phyloP scores from a whole-genome alignment of 75 land plant genomes.

The Sequoiadendron giganteum region DNA sequence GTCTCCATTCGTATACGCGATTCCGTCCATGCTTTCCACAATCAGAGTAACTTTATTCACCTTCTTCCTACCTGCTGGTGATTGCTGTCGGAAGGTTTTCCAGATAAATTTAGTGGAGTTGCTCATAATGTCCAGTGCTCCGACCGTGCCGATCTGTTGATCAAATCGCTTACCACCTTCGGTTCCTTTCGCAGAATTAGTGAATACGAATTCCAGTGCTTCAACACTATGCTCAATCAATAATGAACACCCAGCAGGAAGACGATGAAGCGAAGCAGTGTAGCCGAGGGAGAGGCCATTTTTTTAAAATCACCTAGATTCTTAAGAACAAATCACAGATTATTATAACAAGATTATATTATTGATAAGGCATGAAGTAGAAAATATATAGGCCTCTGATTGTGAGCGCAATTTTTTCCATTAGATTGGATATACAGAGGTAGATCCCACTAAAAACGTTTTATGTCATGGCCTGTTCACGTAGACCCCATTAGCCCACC shows the following conservation, averaged over 20 bases:
- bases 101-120: constrained; percentile 29
- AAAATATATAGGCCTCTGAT: no score
- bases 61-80: constrained; percentile 21
- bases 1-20: neutral
- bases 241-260: neutral
- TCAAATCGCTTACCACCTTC: constrained; percentile 26
- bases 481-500: no score
- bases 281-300: neutral
- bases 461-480: no score
- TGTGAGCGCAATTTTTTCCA: no score
- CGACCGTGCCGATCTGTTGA: constrained; percentile 19
- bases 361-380: no score
- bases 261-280: neutral
- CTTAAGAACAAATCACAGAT: no score
- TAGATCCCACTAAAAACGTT: no score
- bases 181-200: constrained; percentile 24
- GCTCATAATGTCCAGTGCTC: constrained; percentile 15
- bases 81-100: constrained; percentile 22
- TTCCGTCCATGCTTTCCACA: constrained; percentile 14
- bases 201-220: constrained; percentile 21
- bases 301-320: no score
- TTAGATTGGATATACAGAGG: no score
- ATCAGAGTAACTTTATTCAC: constrained; percentile 22
- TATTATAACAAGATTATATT: no score
- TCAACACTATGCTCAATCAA: neutral